Evolutionary conservation across 2,329 filamentous ascomycete species (phyloP), one percentile per base, ranked within the genome.

Genomic region (Ophiostoma sp.): DNA sequence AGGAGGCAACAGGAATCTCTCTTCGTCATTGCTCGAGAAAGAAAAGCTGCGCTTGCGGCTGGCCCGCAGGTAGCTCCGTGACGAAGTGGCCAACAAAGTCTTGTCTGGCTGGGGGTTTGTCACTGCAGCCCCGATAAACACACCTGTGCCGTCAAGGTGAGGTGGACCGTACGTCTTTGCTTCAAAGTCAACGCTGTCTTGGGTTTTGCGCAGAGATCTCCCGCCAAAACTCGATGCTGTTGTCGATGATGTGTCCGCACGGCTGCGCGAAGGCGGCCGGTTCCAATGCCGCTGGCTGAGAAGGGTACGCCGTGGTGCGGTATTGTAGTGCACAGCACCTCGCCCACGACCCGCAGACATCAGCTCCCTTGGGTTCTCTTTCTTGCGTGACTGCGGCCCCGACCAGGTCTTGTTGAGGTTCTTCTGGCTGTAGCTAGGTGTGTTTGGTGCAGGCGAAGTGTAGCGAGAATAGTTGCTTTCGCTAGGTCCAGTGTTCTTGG

Each of bases 1-100:
- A 1, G 31, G 15, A 8, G 41, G 11, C 66, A 54, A 23, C 17
- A 3, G 4, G 23, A 80, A 10, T 75, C 73, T 57, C 76, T 77
- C 68, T 76, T 79, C 39, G 8, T 72, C 71, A 44, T 68, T 65
- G 64, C 71, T 71, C 4, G 72, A 70, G 41, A 74, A 74, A 8
- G 73, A 73, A 39, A 71, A 72, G 60, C 67, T 70, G 8, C 52
- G 65, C 13, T 52, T 60, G 5, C 36, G 52, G 7, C 17, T 67
- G 6, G 57, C 7, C 7, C 64, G 67, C 10, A 69, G 20, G 27
- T 70, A 67, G 23, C 69, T 73, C 27, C 48, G 68, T 39, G 68
- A 69, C n/a, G 17, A 67, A 20, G 72, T 67, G 27, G 33, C 31
- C 5, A 7, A 31, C 27, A 67, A 31, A 10, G 31, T 27, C 10